Evolutionary conservation across 2,329 filamentous ascomycete species (phyloP), one percentile per base, ranked within the genome.

Genomic region (Apiospora saccharicola): DNA sequence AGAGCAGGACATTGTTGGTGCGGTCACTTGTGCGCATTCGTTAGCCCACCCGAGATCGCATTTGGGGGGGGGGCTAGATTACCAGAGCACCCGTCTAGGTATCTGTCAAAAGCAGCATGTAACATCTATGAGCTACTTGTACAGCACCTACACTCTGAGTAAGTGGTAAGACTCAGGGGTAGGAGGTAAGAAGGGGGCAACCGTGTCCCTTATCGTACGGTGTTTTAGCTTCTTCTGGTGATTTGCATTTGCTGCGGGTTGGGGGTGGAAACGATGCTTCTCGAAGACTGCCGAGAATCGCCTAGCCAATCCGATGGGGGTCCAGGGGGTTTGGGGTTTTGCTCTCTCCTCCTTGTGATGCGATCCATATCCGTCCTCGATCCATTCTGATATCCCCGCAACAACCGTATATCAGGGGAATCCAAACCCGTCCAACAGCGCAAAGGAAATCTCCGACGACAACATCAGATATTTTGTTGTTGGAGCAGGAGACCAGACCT

Each of bases 161-260:
- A 37, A 41, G 34, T 12, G 24, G 49, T 26, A 37, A 41, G 34
- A n/a, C 34, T 41, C 57, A 64, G 57, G 57, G 57, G 57, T 41
- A 64, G 57, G 37, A 41, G 37, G 37, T 41, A 10, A 10, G 37
- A 41, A 64, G 41, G 30, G 57, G 19, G 57, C 22, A 10, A 41
- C 34, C 34, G 57, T 64, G 57, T 61, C 37, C 53, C 53, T 19
- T 61, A 61, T 22, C 26, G 53, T 61, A 61, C 19, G 53, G 30
- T 61, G 53, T 64, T 64, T 64, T 64, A 64, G 57, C 57, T 64
- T 37, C 57, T 64, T 41, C 30, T 64, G 57, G 22, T 64, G 57
- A 64, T 64, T 64, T 64, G 57, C 57, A 64, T n/a, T 64, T 41
- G 57, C 57, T n/a, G 57, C 57, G 57, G 57, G 57, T 64, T 64